Conservation (phyloP, 2,329 filamentous ascomycete species). For the Arthroderma sp. region DNA sequence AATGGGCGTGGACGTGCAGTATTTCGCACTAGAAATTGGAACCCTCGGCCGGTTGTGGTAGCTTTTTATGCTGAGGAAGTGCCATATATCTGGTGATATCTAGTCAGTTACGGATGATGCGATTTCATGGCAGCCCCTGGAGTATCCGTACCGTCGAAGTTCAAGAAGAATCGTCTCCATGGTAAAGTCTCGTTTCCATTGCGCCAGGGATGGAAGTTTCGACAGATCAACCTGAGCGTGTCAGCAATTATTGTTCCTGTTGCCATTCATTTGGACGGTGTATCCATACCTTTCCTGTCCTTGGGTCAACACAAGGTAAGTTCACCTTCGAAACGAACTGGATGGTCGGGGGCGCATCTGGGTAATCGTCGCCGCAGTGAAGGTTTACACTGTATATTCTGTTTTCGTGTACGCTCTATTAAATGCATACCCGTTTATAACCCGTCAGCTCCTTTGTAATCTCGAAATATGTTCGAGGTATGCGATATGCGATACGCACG, state of each 20-base stretch:
- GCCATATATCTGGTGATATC: conserved; percentile 69
- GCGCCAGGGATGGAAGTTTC: conserved; percentile 70
- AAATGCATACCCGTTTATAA: not conserved
- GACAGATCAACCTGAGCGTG: conserved; percentile 57
- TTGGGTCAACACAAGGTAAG: conserved; percentile 79
- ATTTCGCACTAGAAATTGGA: conserved; percentile 38
- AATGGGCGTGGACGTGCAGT: too few species aligned
- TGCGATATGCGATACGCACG: conserved; percentile 42
- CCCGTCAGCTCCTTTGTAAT: not conserved
- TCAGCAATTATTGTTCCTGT: not conserved
- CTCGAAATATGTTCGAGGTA: not conserved
- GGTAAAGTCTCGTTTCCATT: conserved; percentile 86
- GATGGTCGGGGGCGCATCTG: conserved; percentile 75
- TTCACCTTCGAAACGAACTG: conserved; percentile 92
- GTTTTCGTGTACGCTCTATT: conserved; percentile 87
- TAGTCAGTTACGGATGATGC: not conserved
- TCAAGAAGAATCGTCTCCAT: conserved; percentile 92
- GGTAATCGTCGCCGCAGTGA: conserved; percentile 82
- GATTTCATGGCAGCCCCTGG: not conserved
- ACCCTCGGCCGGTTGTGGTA: conserved; percentile 84
- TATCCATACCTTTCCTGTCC: conserved; percentile 53
- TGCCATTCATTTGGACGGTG: not conserved
- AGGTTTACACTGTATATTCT: conserved; percentile 98
- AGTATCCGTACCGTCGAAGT: conserved; percentile 51
- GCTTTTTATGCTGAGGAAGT: conserved; percentile 79